Evolutionary conservation across 2,329 filamentous ascomycete species (phyloP), one percentile per base, ranked within the genome.

Genomic region (Microsporum canis): DNA sequence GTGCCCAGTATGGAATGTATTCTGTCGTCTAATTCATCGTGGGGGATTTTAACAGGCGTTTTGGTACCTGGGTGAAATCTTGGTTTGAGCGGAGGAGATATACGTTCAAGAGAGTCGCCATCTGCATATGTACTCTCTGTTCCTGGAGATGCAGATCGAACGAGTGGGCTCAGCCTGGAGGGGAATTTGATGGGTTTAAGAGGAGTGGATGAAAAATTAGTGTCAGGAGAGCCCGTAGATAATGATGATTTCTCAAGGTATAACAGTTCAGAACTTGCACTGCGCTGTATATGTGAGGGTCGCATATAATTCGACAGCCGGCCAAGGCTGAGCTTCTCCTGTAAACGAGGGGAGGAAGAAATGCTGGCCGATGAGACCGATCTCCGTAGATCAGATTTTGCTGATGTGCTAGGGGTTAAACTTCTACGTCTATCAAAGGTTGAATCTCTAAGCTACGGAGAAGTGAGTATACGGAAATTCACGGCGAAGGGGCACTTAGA

Each of bases 1-100:
- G 82, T 87, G 62, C 84, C 84, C 43, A 95, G 80, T 61, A 95
- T 88, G 58, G 88, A 84, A 68, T 84, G 88, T 57, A 95, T 91
- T 70, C 91, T 89, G 64, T 86, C 84, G 65, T 90, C 88, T 12
- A 95, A 79, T 61, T 89, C 83, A 65, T 89, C 85, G 64, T 87
- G 84, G 0, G 80, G 76, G 59, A 70, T 73, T 61, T 71, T 70
- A 5, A 34, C 23, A 27, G 29, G 39, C 56, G 51, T 47, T 38
- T 43, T 34, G 56, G 43, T 56, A 14, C 14, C 36, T 61, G 56
- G 17, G n/a, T 55, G 51, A 7, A 34, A 7, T 55, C 33, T 55
- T 55, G 29, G 31, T 27, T 55, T 55, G 23, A 51, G 23, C 4
- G 31, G 51, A 55, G 51, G 51, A n/a, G 51, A 5, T 34, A 17